These are phyloP conservation scores for Ceratocystis lukuohia DNA, from an alignment of 2,329 filamentous ascomycete genomes.

Conservation along the genomic window DNA sequence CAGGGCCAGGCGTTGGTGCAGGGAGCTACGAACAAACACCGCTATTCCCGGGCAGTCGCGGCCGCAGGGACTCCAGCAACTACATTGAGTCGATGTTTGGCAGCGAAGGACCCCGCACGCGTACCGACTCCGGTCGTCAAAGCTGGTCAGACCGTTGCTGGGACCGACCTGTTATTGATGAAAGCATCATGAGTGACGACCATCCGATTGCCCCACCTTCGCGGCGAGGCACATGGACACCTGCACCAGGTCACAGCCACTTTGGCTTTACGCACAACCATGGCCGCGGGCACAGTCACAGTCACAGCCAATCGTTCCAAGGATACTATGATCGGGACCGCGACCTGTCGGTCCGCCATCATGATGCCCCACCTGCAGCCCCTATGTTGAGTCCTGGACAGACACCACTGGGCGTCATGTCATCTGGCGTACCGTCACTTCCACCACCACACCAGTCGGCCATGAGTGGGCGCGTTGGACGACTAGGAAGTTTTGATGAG, in stretches of 20 bases:
- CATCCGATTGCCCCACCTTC: background rate
- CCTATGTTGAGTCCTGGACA: conserved; percentile 8
- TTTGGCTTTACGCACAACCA: conserved; percentile 7
- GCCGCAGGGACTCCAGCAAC: conserved; percentile 8
- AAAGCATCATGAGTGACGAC: background rate
- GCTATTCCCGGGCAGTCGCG: background rate
- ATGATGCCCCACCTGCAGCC: conserved; percentile 6
- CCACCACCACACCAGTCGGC: background rate
- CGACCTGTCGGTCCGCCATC: background rate
- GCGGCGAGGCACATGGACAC: conserved; percentile 12
- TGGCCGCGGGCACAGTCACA: background rate
- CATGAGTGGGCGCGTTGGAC: background rate
- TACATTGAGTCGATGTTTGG: conserved; percentile 7
- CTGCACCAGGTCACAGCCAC: conserved; percentile 7
- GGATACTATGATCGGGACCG: conserved; percentile 11
- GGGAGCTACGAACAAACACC: conserved; percentile 11
- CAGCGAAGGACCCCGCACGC: background rate
- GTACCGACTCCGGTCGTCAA: background rate
- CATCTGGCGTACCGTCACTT: background rate
- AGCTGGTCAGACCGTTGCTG: conserved; percentile 13
- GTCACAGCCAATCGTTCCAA: conserved; percentile 12
- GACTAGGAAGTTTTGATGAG: conserved; percentile 1
- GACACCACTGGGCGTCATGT: background rate
- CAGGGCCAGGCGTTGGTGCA: background rate
- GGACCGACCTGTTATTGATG: conserved; percentile 5